Evolutionary conservation across 768 basidiomycete genomes (phyloP), one percentile per base, ranked within the genome.

Genomic region (Serendipita sp.): DNA sequence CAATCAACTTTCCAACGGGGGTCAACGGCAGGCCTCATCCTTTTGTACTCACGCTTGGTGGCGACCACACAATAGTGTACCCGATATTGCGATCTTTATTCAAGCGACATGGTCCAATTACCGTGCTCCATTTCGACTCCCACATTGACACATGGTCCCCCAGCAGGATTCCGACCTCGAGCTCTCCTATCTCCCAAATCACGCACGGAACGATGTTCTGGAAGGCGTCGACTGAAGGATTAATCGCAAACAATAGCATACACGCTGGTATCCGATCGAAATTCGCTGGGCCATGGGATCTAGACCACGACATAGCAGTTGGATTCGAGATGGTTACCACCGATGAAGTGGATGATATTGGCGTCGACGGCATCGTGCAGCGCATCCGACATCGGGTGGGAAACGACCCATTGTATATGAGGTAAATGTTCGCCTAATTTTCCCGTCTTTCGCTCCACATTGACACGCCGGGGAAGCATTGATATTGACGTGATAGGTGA

Each of bases 121-220:
- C 84, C 38, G 85, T 88, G 48, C 87, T 91, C 50, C 90, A 92
- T 70, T 90, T 91, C 65, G 89, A 91, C 68, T 85, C 86, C 33
- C 88, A 91, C 72, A 78, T 90, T 72, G 87, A 89, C 68, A 88
- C 88, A 4, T 86, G 83, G 80, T 71, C 82, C 62, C 70, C 66
- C 28, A 26, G 38, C 51, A 62, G 33, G 34, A 45, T 60, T 30
- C 42, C 44, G 30, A 14, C 5, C 56, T 66, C 63, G 66, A 69
- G 42, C 73, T 75, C 64, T 72, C 74, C 56, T 73, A 75, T 63
- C 69, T 84, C 82, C 53, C 82, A 76, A 64, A 75, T 90, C 42
- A 92, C 83, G 0, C 91, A 94, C 67, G 91, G 90, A 62, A 87
- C 86, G 0, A 93, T 90, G 75, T 94, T 93, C 75, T 81, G 82